Base-by-base conservation (phyloP, 495 filamentous ascomycete genomes). In the Penicillium bialowiezense region DNA sequence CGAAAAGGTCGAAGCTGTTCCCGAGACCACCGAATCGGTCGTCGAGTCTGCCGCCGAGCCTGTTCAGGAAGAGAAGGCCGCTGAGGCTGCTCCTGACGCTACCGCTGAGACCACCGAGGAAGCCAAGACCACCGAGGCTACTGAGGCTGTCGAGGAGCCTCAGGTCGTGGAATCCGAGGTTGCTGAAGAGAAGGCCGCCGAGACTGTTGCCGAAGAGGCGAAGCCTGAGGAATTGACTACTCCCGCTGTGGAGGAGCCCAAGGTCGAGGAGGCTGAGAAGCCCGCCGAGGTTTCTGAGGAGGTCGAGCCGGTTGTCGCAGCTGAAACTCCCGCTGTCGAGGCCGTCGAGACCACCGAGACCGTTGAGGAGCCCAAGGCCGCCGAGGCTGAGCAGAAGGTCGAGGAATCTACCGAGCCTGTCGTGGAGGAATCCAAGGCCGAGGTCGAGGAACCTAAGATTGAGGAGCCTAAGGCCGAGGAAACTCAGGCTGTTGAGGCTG, bases 311-410 rank as follows among this genome's bases (percentile, higher is more conserved):
- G n/a, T n/a, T n/a, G 35, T 47, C 40, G 32, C 17, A 20, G 24
- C 39, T 21, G 47, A 38, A 13, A 44, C 48, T 40, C 46, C 43
- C 14, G 23, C 23, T 8, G 23, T 26, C 4, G 23, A 26, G 23
- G 38, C 44, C 5, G 38, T 8, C 8, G 8, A 26, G 23, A 28
- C 40, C 4, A 31, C 24, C 3, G 51, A 43, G 33, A 15, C 46
- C 8, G 9, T 39, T 26, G 13, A 43, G 19, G 54, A 59, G 36
- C 54, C 48, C 13, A 32, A 63, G 39, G 5, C 48, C 33, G 13
- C 39, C 19, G 54, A 59, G 36, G 57, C 23, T 26, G n/a, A n/a
- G n/a, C n/a, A n/a, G n/a, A 26, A 63, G 39, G 3, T 52, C 13
- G 33, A 34, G 12, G 37, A 54, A 29, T 8, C 53, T 4, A 31